phyloP scores from a whole-genome alignment of 2,329 filamentous ascomycete species.

The Endoconidiophora laricicola region DNA sequence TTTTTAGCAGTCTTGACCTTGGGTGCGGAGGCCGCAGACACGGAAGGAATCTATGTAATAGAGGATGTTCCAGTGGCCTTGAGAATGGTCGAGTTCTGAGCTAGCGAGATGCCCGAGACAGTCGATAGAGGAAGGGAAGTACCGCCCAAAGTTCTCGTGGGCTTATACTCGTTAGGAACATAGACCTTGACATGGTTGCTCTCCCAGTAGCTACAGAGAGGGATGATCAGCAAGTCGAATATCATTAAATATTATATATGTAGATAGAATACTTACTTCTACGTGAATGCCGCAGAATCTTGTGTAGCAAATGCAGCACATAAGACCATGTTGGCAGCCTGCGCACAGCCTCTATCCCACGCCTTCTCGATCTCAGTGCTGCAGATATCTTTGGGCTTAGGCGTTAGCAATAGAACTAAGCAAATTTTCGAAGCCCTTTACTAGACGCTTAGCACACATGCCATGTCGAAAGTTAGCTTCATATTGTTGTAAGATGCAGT shows the following conservation, averaged over 20 bases:
- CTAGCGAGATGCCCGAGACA: conserved; percentile 6
- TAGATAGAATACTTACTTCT: conserved; percentile 6
- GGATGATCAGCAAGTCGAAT: background rate
- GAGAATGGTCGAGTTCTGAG: conserved; percentile 1
- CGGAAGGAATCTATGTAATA: background rate
- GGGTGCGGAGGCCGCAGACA: too few species aligned
- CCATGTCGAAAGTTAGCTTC: conserved; percentile 56
- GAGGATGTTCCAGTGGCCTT: conserved; percentile 6
- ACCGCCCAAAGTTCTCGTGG: background rate
- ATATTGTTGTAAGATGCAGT: conserved; percentile 48
- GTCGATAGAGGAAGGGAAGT: background rate
- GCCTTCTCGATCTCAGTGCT: conserved; percentile 50
- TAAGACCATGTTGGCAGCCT: conserved; percentile 23
- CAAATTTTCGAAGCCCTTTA: background rate
- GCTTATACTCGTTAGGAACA: conserved; percentile 11
- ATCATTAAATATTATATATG: background rate
- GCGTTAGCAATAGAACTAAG: conserved; percentile 1
- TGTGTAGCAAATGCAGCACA: conserved; percentile 24
- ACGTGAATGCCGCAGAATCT: background rate
- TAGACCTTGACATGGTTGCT: conserved; percentile 38
- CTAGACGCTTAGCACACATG: conserved; percentile 16
- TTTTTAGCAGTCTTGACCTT: too few species aligned
- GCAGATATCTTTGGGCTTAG: conserved; percentile 41
- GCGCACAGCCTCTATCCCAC: conserved; percentile 21
- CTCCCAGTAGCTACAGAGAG: conserved; percentile 29